Conservation (phyloP, 2,329 filamentous ascomycete species). For the Apiospora arundinis region DNA sequence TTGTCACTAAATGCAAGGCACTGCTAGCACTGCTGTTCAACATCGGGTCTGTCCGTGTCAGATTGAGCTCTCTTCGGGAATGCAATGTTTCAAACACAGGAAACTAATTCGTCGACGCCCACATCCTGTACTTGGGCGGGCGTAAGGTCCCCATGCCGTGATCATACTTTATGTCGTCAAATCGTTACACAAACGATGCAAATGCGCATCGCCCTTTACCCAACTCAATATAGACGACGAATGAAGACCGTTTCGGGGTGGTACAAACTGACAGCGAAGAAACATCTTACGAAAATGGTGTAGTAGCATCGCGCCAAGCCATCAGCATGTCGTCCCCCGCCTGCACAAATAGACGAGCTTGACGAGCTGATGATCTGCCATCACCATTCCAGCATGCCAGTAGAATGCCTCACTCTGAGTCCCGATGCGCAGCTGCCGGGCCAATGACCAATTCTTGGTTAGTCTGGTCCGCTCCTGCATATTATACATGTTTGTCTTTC, state of each 20-base stretch:
- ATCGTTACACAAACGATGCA: neutral
- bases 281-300: neutral
- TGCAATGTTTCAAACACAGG: neutral
- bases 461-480: conserved; percentile 21
- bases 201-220: neutral
- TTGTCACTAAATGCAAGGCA: neutral
- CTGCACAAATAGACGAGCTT: neutral
- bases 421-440: neutral
- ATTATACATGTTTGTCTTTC: neutral
- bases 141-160: neutral
- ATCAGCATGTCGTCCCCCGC: neutral
- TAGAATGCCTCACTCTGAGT: neutral
- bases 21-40: neutral
- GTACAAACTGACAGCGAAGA: neutral
- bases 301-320: neutral
- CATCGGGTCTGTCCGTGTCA: conserved; percentile 1
- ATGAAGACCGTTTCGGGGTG: neutral
- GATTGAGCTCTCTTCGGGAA: conserved; percentile 6
- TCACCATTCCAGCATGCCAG: neutral
- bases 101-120: neutral
- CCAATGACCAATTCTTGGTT: neutral
- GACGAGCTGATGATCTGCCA: neutral
- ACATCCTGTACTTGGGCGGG: neutral
- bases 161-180: neutral
- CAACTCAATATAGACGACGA: conserved; percentile 5